Evolutionary conservation across 2,329 filamentous ascomycete genomes (phyloP).

Genomic region (Arthroderma sp.): DNA sequence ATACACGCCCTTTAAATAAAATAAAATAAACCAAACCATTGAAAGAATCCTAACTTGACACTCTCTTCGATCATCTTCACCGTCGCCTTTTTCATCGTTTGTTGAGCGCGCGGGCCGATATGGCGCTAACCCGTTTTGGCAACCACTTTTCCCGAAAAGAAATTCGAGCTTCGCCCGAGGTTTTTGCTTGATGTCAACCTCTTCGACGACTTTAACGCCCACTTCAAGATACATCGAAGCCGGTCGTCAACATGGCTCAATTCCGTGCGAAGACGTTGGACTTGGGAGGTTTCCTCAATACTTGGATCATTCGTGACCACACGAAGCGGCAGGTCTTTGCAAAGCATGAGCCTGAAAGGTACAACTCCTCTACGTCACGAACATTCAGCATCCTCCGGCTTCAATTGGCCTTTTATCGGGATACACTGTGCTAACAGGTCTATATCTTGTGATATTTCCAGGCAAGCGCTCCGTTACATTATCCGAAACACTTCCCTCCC

Average conservation of each 20-base stretch:
- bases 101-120: not conserved
- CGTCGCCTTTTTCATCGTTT: not conserved
- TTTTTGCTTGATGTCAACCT: no score
- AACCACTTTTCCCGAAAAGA: not conserved
- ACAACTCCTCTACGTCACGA: conserved; percentile 13
- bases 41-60: no score
- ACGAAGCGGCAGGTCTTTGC: conserved; percentile 91
- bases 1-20: no score
- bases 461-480: conserved; percentile 86
- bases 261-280: conserved; percentile 87
- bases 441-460: conserved; percentile 23
- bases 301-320: conserved; percentile 80
- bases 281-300: conserved; percentile 74
- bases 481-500: conserved; percentile 85
- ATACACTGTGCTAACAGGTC: not conserved
- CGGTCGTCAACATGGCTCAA: conserved; percentile 51
- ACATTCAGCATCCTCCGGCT: not conserved
- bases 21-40: no score
- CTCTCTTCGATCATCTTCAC: not conserved
- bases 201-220: not conserved
- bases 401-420: not conserved
- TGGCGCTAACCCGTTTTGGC: conserved; percentile 8
- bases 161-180: no score
- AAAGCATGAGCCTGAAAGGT: conserved; percentile 80
- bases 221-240: not conserved